Percentiles rank a stretch among this genome's conserved stretches.
These are phyloP conservation scores for Saccharomycopsis microspora DNA, from an alignment of 805 yeast genomes.

Conservation along the genomic window DNA sequence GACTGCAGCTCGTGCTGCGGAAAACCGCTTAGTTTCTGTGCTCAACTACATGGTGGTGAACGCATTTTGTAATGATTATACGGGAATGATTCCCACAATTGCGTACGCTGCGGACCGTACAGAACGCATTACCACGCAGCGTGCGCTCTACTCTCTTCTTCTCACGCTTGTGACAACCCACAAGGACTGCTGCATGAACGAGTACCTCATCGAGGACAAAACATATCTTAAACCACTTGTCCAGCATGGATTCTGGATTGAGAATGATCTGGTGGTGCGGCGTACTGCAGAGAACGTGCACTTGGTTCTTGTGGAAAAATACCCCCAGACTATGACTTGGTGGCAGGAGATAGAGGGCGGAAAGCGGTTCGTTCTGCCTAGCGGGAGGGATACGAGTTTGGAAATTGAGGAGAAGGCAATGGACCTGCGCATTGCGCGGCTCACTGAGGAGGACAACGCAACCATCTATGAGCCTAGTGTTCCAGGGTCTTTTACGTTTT, in stretches of 20 bases:
- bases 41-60: slow-evolving; percentile 17
- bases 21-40: slow-evolving; percentile 17
- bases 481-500: slow-evolving; percentile 8
- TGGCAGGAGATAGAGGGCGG: slow-evolving; percentile 20
- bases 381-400: too few species aligned
- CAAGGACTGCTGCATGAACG: slow-evolving; percentile 25
- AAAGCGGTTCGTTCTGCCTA: background rate
- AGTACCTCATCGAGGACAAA: slow-evolving; percentile 21
- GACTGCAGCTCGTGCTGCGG: slow-evolving; percentile 14
- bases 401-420: background rate
- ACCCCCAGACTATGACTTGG: slow-evolving; percentile 18
- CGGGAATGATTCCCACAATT: slow-evolving; percentile 25
- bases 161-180: slow-evolving; percentile 21
- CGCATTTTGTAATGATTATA: slow-evolving; percentile 24
- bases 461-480: slow-evolving; percentile 2
- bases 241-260: slow-evolving; percentile 26
- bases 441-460: background rate
- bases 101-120: slow-evolving; percentile 24
- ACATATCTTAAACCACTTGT: slow-evolving; percentile 22
- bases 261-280: slow-evolving; percentile 20
- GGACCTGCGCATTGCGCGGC: too few species aligned
- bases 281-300: slow-evolving; percentile 21
- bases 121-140: slow-evolving; percentile 16
- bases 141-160: slow-evolving; percentile 23
- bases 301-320: slow-evolving; percentile 15